Conservation (phyloP, 2,329 filamentous ascomycete species). For the Leptographium galeiforme region DNA sequence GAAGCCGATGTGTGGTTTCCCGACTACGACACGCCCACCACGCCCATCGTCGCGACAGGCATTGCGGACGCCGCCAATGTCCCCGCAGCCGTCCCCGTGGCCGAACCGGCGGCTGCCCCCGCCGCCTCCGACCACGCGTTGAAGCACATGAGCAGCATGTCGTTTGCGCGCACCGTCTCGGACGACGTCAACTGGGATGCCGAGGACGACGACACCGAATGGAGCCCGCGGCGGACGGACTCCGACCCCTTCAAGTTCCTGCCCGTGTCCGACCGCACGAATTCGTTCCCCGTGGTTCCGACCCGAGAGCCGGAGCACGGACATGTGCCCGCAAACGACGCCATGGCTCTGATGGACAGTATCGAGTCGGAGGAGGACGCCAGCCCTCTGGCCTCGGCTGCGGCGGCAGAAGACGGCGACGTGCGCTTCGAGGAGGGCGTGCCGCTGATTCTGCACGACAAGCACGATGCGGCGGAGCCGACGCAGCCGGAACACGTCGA, state of each 20-base stretch:
- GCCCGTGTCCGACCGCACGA: conserved; percentile 42
- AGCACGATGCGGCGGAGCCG: conserved; percentile 13
- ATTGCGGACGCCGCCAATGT: background rate
- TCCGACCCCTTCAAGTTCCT: conserved; percentile 48
- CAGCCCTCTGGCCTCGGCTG: conserved; percentile 29
- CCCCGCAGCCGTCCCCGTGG: background rate
- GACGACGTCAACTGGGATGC: conserved; percentile 46
- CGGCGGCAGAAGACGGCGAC: conserved; percentile 32
- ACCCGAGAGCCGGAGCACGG: conserved; percentile 15
- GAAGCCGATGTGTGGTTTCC: conserved; percentile 18
- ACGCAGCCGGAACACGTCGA: background rate
- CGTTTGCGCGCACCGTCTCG: conserved; percentile 50
- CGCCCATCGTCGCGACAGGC: background rate
- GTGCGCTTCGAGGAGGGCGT: conserved; percentile 58
- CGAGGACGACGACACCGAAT: conserved; percentile 45
- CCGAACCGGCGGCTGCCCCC: background rate
- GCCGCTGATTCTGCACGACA: conserved; percentile 39
- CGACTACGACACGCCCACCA: conserved; percentile 6
- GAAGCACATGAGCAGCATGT: conserved; percentile 47
- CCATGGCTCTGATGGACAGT: conserved; percentile 37
- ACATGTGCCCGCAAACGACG: conserved; percentile 31
- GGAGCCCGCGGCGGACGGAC: conserved; percentile 36
- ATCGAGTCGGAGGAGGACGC: conserved; percentile 27
- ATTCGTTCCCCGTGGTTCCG: conserved; percentile 49
- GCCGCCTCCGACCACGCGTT: conserved; percentile 9